Conservation (phyloP, 2,329 filamentous ascomycete genomes). For the Aspergillus uvarum region DNA sequence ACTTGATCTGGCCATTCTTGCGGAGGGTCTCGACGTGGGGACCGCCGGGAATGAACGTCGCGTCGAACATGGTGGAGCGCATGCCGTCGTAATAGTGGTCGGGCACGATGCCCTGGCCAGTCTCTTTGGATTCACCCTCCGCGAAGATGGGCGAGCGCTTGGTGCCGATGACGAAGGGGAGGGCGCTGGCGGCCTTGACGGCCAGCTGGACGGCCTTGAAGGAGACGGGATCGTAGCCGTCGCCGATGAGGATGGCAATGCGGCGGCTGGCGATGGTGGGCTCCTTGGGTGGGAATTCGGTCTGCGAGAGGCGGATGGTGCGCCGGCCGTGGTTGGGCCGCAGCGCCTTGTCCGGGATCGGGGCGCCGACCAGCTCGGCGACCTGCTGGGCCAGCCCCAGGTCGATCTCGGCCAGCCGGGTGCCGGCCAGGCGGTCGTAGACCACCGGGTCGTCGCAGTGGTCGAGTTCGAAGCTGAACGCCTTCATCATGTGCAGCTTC, state of each 20-base stretch:
- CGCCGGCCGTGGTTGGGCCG: slow-evolving; percentile 66
- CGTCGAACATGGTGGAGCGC: slow-evolving; percentile 77
- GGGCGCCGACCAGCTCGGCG: slow-evolving; percentile 67
- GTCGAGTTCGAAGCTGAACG: slow-evolving; percentile 39
- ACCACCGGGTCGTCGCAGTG: slow-evolving; percentile 72
- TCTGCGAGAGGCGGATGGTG: slow-evolving; percentile 61
- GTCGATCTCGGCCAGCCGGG: slow-evolving; percentile 70
- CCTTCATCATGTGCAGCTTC: slow-evolving; percentile 36
- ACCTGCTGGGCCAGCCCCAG: slow-evolving; percentile 66
- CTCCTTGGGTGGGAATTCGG: slow-evolving; percentile 62
- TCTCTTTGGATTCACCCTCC: slow-evolving; percentile 36
- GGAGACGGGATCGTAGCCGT: slow-evolving; percentile 68
- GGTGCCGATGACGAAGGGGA: slow-evolving; percentile 70
- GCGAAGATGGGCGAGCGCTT: slow-evolving; percentile 66
- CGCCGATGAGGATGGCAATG: slow-evolving; percentile 72
- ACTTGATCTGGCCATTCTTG: slow-evolving; percentile 69
- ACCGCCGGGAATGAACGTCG: slow-evolving; percentile 73
- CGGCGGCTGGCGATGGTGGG: slow-evolving; percentile 70
- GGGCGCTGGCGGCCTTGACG: slow-evolving; percentile 60
- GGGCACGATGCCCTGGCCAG: slow-evolving; percentile 60
- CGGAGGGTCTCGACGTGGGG: slow-evolving; percentile 60
- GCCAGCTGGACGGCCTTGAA: slow-evolving; percentile 66
- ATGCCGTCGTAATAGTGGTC: slow-evolving; percentile 79
- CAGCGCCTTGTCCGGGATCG: slow-evolving; percentile 54
- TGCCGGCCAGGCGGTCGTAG: slow-evolving; percentile 64